Conservation (phyloP, 306 rosid genomes). For the Dryas octopetala region DNA sequence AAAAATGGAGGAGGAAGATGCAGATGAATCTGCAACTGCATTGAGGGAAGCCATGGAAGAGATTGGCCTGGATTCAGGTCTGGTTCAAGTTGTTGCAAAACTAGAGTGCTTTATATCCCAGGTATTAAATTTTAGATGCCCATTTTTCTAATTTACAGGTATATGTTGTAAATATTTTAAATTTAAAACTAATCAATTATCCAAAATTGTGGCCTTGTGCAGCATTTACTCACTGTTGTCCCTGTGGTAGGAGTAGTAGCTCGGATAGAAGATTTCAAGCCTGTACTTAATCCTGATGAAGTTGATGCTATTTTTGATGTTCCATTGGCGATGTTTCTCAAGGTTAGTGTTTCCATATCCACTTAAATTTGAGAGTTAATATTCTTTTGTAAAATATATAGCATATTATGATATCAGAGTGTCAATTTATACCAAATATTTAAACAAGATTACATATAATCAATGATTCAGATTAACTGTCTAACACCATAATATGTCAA, state of each 20-base stretch:
- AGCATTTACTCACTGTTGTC: slow-evolving; percentile 32
- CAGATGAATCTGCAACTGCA: slow-evolving; percentile 36
- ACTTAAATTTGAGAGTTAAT: too few relatives aligned
- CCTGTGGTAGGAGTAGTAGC: slow-evolving; percentile 33
- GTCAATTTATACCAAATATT: too few relatives aligned
- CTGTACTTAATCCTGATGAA: slow-evolving; percentile 31
- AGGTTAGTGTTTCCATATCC: slow-evolving; percentile 19
- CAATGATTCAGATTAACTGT: too few relatives aligned
- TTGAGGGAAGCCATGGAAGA: slow-evolving; percentile 44
- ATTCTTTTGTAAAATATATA: too few relatives aligned
- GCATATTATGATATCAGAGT: too few relatives aligned
- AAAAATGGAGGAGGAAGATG: slow-evolving; percentile 40
- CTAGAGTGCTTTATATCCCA: slow-evolving; percentile 35
- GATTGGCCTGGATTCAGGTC: slow-evolving; percentile 30
- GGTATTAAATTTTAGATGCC: not conserved
- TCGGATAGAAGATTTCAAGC: slow-evolving; percentile 28
- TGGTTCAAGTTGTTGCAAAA: slow-evolving; percentile 32
- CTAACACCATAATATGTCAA: too few relatives aligned
- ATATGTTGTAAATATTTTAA: too few relatives aligned
- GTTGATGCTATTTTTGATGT: slow-evolving; percentile 38
- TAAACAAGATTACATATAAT: too few relatives aligned
- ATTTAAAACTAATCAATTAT: too few relatives aligned
- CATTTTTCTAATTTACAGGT: not conserved
- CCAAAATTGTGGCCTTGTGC: not conserved
- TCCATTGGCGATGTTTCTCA: slow-evolving; percentile 39